These are phyloP conservation scores for Arthrobotrys conoides DNA, from an alignment of 2,329 filamentous ascomycete species.

Conservation along the genomic window DNA sequence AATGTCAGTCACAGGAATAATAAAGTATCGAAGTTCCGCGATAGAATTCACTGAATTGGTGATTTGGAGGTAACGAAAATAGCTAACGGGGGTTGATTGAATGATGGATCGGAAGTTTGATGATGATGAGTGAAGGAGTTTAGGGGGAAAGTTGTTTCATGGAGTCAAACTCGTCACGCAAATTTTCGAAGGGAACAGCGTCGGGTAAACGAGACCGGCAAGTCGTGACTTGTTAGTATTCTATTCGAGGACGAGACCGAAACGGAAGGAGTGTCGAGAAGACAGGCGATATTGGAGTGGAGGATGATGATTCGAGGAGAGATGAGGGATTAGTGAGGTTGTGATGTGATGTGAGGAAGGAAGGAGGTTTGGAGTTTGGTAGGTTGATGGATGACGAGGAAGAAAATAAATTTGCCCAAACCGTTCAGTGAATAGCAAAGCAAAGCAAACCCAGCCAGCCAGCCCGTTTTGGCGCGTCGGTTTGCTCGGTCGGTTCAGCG, in stretches of 20 bases:
- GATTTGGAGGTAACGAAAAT: slow-evolving; percentile 15
- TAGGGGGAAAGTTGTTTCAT: slow-evolving; percentile 53
- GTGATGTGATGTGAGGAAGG: slow-evolving; percentile 24
- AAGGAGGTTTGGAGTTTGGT: slow-evolving; percentile 2
- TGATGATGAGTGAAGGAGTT: slow-evolving; percentile 59
- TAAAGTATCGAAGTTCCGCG: slow-evolving; percentile 34
- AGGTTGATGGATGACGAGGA: slow-evolving; percentile 11
- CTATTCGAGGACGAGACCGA: slow-evolving; percentile 32
- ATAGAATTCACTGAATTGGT: background rate
- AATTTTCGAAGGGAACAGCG: slow-evolving; percentile 23
- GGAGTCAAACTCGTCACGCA: slow-evolving; percentile 48
- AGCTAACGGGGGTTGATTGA: slow-evolving; percentile 41
- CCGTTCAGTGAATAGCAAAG: no score
- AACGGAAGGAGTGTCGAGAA: slow-evolving; percentile 59
- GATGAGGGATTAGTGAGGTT: slow-evolving; percentile 29
- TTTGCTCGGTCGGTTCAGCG: slow-evolving; percentile 46
- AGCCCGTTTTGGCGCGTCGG: background rate
- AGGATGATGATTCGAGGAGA: slow-evolving; percentile 10
- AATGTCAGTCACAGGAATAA: slow-evolving; percentile 6
- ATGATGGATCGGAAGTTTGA: slow-evolving; percentile 46
- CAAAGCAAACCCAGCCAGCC: background rate
- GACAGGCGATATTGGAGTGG: slow-evolving; percentile 55
- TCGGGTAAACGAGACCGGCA: slow-evolving; percentile 15
- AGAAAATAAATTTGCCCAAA: background rate
- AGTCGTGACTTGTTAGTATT: slow-evolving; percentile 21